These are phyloP conservation scores for sunflower (Helianthus annuus) DNA, from an alignment of 129 eudicot genomes.

Conservation along the genomic window DNA sequence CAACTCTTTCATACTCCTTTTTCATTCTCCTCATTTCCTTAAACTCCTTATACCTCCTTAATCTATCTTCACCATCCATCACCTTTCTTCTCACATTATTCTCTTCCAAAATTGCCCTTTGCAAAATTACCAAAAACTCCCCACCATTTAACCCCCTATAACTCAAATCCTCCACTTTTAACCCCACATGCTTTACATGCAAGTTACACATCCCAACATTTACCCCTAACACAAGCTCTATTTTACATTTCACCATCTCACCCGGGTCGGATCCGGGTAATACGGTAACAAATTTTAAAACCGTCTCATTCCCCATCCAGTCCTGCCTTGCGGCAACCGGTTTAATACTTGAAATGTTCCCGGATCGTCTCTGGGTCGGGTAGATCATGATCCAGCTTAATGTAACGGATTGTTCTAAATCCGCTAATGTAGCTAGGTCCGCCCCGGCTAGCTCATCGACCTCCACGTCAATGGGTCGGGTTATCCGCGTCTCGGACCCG, in stretches of 20 bases:
- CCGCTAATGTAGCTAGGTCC: not conserved
- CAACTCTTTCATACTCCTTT: not conserved
- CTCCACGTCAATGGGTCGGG: not conserved
- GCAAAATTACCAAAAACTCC: constrained; percentile 36
- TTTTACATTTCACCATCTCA: constrained; percentile 23
- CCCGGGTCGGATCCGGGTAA: constrained; percentile 7
- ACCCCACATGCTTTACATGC: constrained; percentile 22
- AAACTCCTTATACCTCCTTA: constrained; percentile 6
- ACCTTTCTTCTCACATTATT: constrained; percentile 23
- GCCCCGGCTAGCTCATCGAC: not conserved
- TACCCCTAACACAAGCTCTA: constrained; percentile 25
- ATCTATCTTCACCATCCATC: constrained; percentile 5
- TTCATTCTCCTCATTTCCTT: constrained; percentile 26
- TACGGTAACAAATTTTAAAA: constrained; percentile 20
- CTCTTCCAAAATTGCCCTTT: constrained; percentile 19
- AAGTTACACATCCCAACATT: constrained; percentile 19
- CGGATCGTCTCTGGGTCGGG: not conserved
- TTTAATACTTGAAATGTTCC: constrained; percentile 16
- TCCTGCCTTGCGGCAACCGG: constrained; percentile 7
- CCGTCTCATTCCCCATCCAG: constrained; percentile 19
- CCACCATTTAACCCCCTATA: constrained; percentile 21
- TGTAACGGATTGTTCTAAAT: not conserved
- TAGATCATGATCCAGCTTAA: constrained; percentile 8
- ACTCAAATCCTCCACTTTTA: constrained; percentile 25
- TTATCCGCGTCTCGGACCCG: not conserved